A percentile compares a stretch with the other conserved stretches of the same genome.
phyloP scores from a whole-genome alignment of 73 alveolate genomes.

The Paramecium bursaria region DNA sequence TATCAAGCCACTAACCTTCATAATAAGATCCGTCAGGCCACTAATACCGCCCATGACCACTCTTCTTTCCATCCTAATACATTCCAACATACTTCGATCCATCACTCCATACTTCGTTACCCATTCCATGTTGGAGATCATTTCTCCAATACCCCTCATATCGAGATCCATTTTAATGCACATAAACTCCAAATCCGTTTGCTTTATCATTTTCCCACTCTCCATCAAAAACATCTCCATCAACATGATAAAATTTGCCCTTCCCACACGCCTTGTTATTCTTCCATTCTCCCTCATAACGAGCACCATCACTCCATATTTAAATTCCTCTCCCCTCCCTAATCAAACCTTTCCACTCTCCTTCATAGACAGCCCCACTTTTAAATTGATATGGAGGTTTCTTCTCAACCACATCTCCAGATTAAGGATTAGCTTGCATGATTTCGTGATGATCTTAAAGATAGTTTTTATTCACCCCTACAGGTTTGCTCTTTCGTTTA shows the following conservation, averaged over 20 bases:
- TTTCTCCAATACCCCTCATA: conserved; percentile 81
- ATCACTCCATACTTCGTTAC: conserved; percentile 80
- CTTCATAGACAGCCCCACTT: conserved; percentile 71
- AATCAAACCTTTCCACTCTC: conserved; percentile 72
- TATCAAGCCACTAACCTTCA: conserved; percentile 57
- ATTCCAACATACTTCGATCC: conserved; percentile 75
- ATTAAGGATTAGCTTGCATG: not conserved
- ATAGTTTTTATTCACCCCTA: conserved; percentile 25
- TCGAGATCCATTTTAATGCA: conserved; percentile 77
- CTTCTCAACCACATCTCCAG: conserved; percentile 70
- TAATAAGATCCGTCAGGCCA: conserved; percentile 73
- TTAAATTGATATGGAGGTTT: conserved; percentile 63
- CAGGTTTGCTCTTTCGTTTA: not conserved
- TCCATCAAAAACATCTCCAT: conserved; percentile 75
- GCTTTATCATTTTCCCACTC: conserved; percentile 71
- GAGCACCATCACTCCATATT: conserved; percentile 72
- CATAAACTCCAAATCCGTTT: conserved; percentile 80
- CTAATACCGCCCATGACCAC: conserved; percentile 78
- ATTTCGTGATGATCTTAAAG: conserved; percentile 50
- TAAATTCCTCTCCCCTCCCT: conserved; percentile 72
- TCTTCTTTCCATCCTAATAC: conserved; percentile 75
- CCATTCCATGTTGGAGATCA: conserved; percentile 75
- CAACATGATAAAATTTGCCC: conserved; percentile 69
- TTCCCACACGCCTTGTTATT: conserved; percentile 71
- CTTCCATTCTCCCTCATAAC: conserved; percentile 75